A percentile compares a stretch with the other conserved stretches of the same genome.
Conservation (phyloP, 306 rosid species). For the Canavalia gladiata region DNA sequence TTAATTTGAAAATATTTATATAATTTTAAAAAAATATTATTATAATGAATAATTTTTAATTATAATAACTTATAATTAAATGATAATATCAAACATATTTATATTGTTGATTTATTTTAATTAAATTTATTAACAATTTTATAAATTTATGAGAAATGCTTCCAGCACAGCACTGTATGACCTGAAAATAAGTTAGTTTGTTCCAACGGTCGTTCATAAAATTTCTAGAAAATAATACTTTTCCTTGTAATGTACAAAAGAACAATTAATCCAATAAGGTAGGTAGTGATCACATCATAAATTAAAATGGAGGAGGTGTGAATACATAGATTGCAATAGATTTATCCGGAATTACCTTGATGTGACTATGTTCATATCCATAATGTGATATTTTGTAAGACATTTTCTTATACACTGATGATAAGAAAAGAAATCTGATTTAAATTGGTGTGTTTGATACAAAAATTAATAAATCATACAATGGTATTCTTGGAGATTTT, state of each 20-base stretch:
- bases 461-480: too few species aligned
- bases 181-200: too few species aligned
- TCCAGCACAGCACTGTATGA: not conserved
- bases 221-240: not conserved
- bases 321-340: slow-evolving; percentile 1
- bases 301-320: not conserved
- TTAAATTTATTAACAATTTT: not conserved
- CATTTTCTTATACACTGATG: not conserved
- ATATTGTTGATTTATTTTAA: not conserved
- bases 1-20: too few species aligned
- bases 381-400: not conserved
- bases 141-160: not conserved
- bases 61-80: too few species aligned
- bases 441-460: too few species aligned
- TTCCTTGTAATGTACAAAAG: not conserved
- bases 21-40: too few species aligned
- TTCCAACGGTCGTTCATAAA: too few species aligned
- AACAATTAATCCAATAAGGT: slow-evolving; percentile 25
- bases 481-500: too few species aligned
- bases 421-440: too few species aligned
- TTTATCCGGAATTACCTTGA: slow-evolving; percentile 36
- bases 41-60: too few species aligned
- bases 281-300: too few species aligned
- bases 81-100: too few species aligned
- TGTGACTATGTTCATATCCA: slow-evolving; percentile 16